Percentiles rank a stretch among this genome's conserved stretches.
phyloP scores from a whole-genome alignment of 371 early-diverging fungal genomes.

The Mortierella sp. region DNA sequence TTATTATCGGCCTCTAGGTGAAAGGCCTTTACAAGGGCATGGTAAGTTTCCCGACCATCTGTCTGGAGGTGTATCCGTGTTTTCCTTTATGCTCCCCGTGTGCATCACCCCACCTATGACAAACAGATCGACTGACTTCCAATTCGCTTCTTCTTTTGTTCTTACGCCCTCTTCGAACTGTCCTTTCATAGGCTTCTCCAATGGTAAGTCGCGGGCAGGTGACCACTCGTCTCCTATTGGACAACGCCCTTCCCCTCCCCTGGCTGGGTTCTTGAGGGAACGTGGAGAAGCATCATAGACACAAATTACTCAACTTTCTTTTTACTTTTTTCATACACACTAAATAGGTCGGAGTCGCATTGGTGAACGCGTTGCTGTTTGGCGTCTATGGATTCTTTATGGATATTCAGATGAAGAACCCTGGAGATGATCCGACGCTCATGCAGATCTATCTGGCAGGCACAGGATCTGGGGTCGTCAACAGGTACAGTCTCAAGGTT shows the following conservation, averaged over 20 bases:
- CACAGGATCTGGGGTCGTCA: slow-evolving; percentile 72
- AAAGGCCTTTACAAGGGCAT: slow-evolving; percentile 76
- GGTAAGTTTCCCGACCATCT: slow-evolving; percentile 57
- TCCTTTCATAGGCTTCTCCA: slow-evolving; percentile 28
- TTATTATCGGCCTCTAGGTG: slow-evolving; percentile 55
- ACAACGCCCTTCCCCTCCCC: background rate
- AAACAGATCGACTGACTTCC: slow-evolving; percentile 17
- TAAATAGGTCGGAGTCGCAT: slow-evolving; percentile 72
- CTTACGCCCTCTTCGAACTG: slow-evolving; percentile 6
- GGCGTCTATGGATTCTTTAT: slow-evolving; percentile 74
- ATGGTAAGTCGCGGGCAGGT: slow-evolving; percentile 36
- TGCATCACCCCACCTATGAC: background rate
- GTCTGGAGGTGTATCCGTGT: background rate
- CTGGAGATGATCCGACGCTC: slow-evolving; percentile 48
- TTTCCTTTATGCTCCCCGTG: background rate
- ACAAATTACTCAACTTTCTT: background rate
- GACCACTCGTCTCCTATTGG: slow-evolving; percentile 33
- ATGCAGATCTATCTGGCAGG: slow-evolving; percentile 73
- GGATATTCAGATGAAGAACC: slow-evolving; percentile 61
- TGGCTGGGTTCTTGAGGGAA: background rate
- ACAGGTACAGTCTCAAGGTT: slow-evolving; percentile 60
- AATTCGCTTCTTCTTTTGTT: slow-evolving; percentile 1
- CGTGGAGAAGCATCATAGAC: background rate
- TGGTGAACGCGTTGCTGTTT: slow-evolving; percentile 76
- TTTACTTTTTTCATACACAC: slow-evolving; percentile 11